Percentiles rank a stretch among this genome's conserved stretches.
phyloP scores from a whole-genome alignment of 495 filamentous ascomycete species.

The Daldinia grandis region DNA sequence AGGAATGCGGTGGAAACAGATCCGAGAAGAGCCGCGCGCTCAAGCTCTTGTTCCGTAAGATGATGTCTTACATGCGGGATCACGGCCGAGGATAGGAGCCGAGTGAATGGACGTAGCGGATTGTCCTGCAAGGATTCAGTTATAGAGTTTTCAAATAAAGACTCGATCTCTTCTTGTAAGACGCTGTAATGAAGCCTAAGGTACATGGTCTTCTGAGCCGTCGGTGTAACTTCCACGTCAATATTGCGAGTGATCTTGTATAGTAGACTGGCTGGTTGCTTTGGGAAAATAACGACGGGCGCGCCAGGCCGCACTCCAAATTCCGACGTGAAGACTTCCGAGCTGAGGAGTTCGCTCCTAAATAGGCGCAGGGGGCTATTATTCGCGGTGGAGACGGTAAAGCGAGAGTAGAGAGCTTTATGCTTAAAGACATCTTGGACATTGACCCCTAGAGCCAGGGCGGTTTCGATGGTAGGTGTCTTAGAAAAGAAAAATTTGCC shows the following conservation, averaged over 20 bases:
- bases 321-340: slow-evolving; percentile 71
- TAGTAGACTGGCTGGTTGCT: slow-evolving; percentile 81
- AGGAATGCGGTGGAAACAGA: slow-evolving; percentile 57
- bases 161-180: slow-evolving; percentile 73
- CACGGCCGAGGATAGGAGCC: slow-evolving; percentile 59
- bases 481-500: slow-evolving; percentile 76
- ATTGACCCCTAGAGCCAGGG: slow-evolving; percentile 88
- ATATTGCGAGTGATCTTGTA: slow-evolving; percentile 74
- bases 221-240: slow-evolving; percentile 44
- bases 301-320: slow-evolving; percentile 63
- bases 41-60: slow-evolving; percentile 68
- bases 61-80: slow-evolving; percentile 59
- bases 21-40: slow-evolving; percentile 61
- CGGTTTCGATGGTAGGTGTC: slow-evolving; percentile 69
- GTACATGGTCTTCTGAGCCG: slow-evolving; percentile 63
- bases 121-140: slow-evolving; percentile 50
- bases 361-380: slow-evolving; percentile 77
- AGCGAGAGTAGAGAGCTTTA: slow-evolving; percentile 81
- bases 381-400: slow-evolving; percentile 83
- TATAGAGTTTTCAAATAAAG: slow-evolving; percentile 53
- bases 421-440: slow-evolving; percentile 96
- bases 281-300: slow-evolving; percentile 74
- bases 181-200: slow-evolving; percentile 81
- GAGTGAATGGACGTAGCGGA: slow-evolving; percentile 53
- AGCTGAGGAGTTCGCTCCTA: slow-evolving; percentile 73